Evolutionary conservation across 306 rosid genomes (phyloP).

Genomic region (Malus sieversii): DNA sequence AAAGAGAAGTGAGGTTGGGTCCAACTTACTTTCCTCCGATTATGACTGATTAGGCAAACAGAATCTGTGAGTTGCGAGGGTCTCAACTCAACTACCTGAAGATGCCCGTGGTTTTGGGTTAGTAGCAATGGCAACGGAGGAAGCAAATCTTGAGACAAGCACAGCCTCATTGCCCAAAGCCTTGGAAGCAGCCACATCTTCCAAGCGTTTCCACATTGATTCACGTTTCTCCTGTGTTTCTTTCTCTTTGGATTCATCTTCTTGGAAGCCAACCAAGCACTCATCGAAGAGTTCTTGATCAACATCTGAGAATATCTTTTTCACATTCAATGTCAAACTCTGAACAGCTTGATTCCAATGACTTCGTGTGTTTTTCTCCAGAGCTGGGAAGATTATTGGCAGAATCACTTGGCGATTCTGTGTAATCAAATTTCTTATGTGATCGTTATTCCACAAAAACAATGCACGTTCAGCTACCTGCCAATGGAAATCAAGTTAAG

Average conservation of each 20-base stretch:
- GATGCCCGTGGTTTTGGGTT: constrained; percentile 25
- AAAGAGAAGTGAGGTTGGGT: constrained; percentile 1
- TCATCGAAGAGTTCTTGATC: constrained; percentile 49
- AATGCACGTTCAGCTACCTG: constrained; percentile 78
- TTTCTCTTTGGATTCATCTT: constrained; percentile 42
- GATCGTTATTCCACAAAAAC: constrained; percentile 64
- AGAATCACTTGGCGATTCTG: constrained; percentile 48
- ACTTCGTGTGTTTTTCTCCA: constrained; percentile 43
- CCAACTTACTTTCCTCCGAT: constrained; percentile 3
- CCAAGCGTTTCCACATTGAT: constrained; percentile 50
- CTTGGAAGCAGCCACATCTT: constrained; percentile 44
- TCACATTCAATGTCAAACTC: constrained; percentile 59
- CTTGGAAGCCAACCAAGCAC: constrained; percentile 40
- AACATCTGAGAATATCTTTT: constrained; percentile 47
- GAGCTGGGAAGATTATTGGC: constrained; percentile 50
- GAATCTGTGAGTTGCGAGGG: background rate
- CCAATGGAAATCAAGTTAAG: constrained; percentile 19
- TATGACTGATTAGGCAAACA: background rate
- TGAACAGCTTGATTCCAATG: constrained; percentile 73
- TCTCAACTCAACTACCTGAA: constrained; percentile 29
- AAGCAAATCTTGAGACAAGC: constrained; percentile 37
- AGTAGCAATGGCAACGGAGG: constrained; percentile 33
- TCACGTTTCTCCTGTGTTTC: constrained; percentile 48
- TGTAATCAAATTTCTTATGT: constrained; percentile 51
- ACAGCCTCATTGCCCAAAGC: constrained; percentile 39